Conservation (phyloP, 2,329 filamentous ascomycete species). For the Aplosporella prunicola region DNA sequence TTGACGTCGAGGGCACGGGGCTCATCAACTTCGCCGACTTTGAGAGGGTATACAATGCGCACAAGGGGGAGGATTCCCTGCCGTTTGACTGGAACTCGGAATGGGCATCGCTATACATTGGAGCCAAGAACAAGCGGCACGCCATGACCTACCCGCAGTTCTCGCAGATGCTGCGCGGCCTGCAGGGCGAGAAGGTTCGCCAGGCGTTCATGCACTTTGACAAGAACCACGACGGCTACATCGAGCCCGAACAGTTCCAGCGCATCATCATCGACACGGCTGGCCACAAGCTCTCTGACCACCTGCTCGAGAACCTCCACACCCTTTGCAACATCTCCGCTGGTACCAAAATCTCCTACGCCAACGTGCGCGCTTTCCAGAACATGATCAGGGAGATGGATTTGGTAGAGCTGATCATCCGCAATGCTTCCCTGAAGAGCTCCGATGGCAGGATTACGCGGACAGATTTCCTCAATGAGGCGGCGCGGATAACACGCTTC, state of each 20-base stretch:
- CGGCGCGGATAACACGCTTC: constrained; percentile 82
- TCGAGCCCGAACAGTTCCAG: constrained; percentile 91
- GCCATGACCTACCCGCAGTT: constrained; percentile 94
- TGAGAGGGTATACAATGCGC: constrained; percentile 72
- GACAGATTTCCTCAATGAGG: constrained; percentile 89
- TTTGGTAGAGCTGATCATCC: constrained; percentile 84
- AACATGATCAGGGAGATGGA: constrained; percentile 98
- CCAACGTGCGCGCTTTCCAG: constrained; percentile 94
- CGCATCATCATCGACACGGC: constrained; percentile 91
- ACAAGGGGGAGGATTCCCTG: constrained; percentile 76
- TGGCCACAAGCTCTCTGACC: constrained; percentile 93
- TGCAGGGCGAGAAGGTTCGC: constrained; percentile 91
- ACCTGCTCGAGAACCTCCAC: constrained; percentile 80
- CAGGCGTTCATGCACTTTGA: constrained; percentile 93
- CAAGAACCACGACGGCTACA: constrained; percentile 85
- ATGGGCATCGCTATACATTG: constrained; percentile 92
- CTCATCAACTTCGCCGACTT: constrained; percentile 86
- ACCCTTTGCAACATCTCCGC: constrained; percentile 91
- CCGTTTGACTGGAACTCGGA: constrained; percentile 96
- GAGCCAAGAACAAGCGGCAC: constrained; percentile 77
- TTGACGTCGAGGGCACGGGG: constrained; percentile 77
- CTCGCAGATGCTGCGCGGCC: constrained; percentile 90
- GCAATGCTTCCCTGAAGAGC: constrained; percentile 76
- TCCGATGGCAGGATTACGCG: constrained; percentile 86
- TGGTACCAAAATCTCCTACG: constrained; percentile 91